A percentile compares a stretch with the other conserved stretches of the same genome.
phyloP scores from a whole-genome alignment of 257 asterid genomes.

The Nicotiana noctiflora region DNA sequence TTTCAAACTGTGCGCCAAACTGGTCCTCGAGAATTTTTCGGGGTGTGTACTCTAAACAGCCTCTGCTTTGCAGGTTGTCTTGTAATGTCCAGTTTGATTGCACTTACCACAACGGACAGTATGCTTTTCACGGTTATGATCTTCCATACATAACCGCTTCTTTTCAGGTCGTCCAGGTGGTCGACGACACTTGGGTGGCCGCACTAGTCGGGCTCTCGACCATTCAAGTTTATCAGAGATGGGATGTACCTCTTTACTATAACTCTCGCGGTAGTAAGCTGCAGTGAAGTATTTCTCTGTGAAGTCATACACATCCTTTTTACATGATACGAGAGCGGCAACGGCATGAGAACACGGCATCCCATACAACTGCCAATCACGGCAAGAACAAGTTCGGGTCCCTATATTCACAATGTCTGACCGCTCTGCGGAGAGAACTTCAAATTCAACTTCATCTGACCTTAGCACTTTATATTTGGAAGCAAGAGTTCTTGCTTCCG shows the following conservation, averaged over 20 bases:
- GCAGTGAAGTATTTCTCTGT: conserved; percentile 42
- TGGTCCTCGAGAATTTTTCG: too few species aligned
- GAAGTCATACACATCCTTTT: conserved; percentile 47
- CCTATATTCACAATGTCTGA: conserved; percentile 61
- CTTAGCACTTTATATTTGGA: conserved; percentile 57
- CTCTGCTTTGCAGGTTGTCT: conserved; percentile 64
- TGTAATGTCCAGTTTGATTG: conserved; percentile 64
- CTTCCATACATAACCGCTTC: conserved; percentile 59
- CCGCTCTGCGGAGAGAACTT: conserved; percentile 53
- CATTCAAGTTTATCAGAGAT: conserved; percentile 48
- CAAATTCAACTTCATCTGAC: conserved; percentile 70
- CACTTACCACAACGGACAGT: conserved; percentile 63
- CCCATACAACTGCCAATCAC: conserved; percentile 60
- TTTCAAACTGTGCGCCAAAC: neutral
- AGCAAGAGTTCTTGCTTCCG: conserved; percentile 39
- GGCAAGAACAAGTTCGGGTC: conserved; percentile 52
- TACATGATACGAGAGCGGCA: conserved; percentile 53
- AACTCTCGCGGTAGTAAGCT: conserved; percentile 38
- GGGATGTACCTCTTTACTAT: conserved; percentile 37
- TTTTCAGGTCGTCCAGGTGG: conserved; percentile 78
- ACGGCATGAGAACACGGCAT: conserved; percentile 75
- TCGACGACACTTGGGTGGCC: conserved; percentile 66
- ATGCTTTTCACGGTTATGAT: conserved; percentile 61
- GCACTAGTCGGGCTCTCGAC: conserved; percentile 38
- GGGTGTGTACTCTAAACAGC: conserved; percentile 25